Conservation (phyloP, 225 moss, liverwort and hornwort genomes). For the Marchantia polymorpha region DNA sequence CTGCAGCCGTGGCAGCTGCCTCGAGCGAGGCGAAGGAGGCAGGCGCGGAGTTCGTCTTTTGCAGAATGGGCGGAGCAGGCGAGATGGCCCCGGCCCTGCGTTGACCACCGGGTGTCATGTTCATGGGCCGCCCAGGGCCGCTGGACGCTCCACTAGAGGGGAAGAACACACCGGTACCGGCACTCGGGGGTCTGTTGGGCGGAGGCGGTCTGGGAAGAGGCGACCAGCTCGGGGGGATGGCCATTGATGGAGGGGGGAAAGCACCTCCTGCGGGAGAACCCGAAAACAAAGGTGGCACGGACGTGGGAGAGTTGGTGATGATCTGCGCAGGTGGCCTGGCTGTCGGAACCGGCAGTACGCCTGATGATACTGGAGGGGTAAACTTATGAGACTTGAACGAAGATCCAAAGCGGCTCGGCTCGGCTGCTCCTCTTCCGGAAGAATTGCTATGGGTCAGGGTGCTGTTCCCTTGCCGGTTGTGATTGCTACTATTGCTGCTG, state of each 20-base stretch:
- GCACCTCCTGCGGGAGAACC: conserved; percentile 32
- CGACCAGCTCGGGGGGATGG: conserved; percentile 48
- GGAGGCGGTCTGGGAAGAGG: conserved; percentile 48
- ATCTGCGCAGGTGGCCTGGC: conserved; percentile 49
- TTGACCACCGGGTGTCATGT: conserved; percentile 20
- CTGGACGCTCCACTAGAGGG: conserved; percentile 53
- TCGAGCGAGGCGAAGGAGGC: conserved; percentile 57
- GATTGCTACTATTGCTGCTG: conserved; percentile 16
- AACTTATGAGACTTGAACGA: conserved; percentile 50
- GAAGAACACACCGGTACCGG: conserved; percentile 66
- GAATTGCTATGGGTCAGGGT: conserved; percentile 29
- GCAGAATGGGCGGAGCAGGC: conserved; percentile 45
- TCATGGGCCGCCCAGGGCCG: conserved; percentile 57
- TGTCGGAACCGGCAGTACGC: conserved; percentile 56
- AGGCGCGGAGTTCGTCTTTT: conserved; percentile 60
- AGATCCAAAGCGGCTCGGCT: conserved; percentile 16
- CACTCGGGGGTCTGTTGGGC: conserved; percentile 45
- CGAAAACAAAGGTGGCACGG: conserved; percentile 45
- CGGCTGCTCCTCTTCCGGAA: conserved; percentile 28
- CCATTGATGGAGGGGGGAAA: conserved; percentile 40
- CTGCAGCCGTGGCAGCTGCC: conserved; percentile 42
- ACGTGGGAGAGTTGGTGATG: conserved; percentile 30
- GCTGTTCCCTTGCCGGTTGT: conserved; percentile 36
- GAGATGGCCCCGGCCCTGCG: conserved; percentile 38
- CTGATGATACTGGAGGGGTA: conserved; percentile 36